Evolutionary conservation across 371 early-diverging fungal genomes (phyloP), one percentile per base, ranked within the genome.

Genomic region (Capniomyces stellatus): DNA sequence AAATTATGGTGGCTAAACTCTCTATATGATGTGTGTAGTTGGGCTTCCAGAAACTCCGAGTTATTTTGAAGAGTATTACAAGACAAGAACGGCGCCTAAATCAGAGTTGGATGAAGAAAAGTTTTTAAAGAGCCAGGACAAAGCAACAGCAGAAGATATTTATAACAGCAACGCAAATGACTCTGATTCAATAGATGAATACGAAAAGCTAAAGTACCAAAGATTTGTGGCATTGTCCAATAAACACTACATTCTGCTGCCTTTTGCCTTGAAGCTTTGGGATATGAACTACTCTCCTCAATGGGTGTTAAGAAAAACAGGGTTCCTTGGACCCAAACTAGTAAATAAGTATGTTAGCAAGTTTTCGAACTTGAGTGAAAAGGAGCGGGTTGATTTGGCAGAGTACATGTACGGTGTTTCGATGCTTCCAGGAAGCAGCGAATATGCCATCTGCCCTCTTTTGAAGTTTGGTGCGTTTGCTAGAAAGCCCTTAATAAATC

Each of bases 381-480:
- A 70, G 40, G 89, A 89, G 56, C 73, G 65, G 46, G 64, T 63
- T 48, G 70, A 71, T 30, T 61, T 83, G 43, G 73, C 74, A 44
- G 75, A 75, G n/a, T 82, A 81, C 54, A 57, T 81, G 63, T 77
- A 84, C 55, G 78, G 87, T 58, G 86, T 88, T 44, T 75, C 82
- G 1, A 76, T 79, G 2, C 76, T 76, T 49, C 73, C 73, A 2
- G 90, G 89, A 52, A 64, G 64, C 57, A 60, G 69, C 30, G 70
- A 69, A 51, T 59, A 57, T 41, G 64, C 70, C 31, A 57, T 69
- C 44, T 74, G 81, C 13, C 87, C 89, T 1, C 60, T 93, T 3
- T 70, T 93, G 19, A 70, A 76, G 1, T 83, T 85, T 1, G 86
- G 87, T 8, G 90, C 90, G 0, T 89, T 71, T 74, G 90, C 92